Evolutionary conservation across 495 filamentous ascomycete genomes (phyloP), one percentile per base, ranked within the genome.

Genomic region (Sporormia fimetaria): DNA sequence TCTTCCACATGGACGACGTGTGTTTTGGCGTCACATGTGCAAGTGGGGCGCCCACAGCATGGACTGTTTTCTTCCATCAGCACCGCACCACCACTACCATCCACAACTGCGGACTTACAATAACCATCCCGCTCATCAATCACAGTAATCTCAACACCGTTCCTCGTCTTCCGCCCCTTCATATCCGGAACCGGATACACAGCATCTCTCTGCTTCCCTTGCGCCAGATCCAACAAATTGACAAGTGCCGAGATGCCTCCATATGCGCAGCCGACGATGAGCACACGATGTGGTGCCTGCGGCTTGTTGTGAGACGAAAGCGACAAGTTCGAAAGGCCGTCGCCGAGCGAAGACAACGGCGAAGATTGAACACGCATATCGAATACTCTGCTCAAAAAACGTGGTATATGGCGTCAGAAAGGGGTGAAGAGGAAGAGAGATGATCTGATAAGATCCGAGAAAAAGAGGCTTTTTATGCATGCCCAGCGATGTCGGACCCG

Each of bases 81-180:
- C 18, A 20, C 26, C 0, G 14, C n/a, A 20, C 3, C 24, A 17
- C 6, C 3, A 18, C 12, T 44, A 24, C n/a, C 2, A 4, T 11
- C 14, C 6, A 28, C 7, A 16, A n/a, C 11, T 23, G 18, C 21
- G 20, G 49, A 61, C 59, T 51, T 50, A 81, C 77, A 81, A 56
- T 70, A 81, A 18, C 80, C 80, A 65, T 84, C 80, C 16, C 75
- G 63, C 42, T 81, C 74, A 49, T 84, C 78, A 4, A 81, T 70
- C 6, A 84, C 64, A 7, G 76, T 81, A 32, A 81, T 74, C 25
- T 80, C 63, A 14, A 81, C 49, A 0, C 68, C 63, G 23, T 75
- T 64, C 11, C 58, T 57, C 18, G 57, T 56, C 14, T 58, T 37
- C 15, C 47, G 46, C 6, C 58, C 46, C 5, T 52, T 37, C 14